These are phyloP conservation scores for Vaccinium macrocarpon DNA, from an alignment of 148 eudicot genomes.

Conservation along the genomic window DNA sequence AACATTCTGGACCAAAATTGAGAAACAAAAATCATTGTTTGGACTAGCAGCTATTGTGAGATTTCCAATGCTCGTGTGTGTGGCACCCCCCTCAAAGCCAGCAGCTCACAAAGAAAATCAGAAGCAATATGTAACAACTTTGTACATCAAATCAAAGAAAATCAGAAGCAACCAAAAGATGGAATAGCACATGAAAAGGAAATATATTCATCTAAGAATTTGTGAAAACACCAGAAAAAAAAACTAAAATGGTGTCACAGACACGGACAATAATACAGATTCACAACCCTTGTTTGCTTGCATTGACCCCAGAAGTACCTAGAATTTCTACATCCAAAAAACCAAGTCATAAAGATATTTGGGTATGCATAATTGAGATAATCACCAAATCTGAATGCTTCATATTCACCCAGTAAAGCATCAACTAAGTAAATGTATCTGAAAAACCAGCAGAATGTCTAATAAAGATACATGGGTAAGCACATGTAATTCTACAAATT, in stretches of 20 bases:
- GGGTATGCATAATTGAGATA: not conserved
- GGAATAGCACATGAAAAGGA: not conserved
- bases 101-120: not conserved
- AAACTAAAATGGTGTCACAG: not conserved
- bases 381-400: not conserved
- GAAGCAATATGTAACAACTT: too few species aligned
- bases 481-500: not conserved
- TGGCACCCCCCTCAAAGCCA: not conserved
- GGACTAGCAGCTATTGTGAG: too few species aligned
- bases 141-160: too few species aligned
- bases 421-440: not conserved
- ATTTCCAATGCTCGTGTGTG: not conserved
- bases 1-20: too few species aligned
- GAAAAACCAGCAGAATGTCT: not conserved
- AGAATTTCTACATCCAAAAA: not conserved
- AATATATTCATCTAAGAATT: not conserved
- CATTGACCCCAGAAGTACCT: not conserved
- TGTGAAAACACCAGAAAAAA: not conserved
- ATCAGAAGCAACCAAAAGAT: not conserved
- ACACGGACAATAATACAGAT: not conserved
- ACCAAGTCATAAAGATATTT: not conserved
- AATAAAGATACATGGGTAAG: not conserved
- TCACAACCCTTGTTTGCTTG: not conserved
- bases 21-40: too few species aligned
- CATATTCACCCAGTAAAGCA: not conserved